phyloP scores from a whole-genome alignment of 2,329 filamentous ascomycete species.

The Zymoseptoria pseudotritici region DNA sequence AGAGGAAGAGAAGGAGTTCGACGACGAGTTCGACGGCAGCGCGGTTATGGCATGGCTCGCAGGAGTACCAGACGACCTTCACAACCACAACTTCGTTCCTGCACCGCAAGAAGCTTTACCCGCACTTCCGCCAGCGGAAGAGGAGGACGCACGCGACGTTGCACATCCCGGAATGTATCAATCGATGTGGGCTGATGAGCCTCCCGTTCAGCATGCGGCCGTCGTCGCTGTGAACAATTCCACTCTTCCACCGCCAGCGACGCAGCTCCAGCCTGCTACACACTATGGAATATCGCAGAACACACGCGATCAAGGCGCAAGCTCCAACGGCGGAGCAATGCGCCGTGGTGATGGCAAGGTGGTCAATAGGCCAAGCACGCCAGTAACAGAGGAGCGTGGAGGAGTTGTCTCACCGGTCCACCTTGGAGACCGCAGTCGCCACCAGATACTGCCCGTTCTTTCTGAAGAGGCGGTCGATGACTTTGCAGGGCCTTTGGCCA shows the following conservation, averaged over 20 bases:
- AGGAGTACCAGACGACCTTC: neutral
- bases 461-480: too few species aligned
- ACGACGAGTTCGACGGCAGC: neutral
- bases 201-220: neutral
- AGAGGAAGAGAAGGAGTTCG: neutral
- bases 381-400: too few species aligned
- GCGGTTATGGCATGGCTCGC: neutral
- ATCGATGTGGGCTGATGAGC: neutral
- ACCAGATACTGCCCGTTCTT: too few species aligned
- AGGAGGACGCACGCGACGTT: neutral
- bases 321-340: neutral
- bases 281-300: neutral
- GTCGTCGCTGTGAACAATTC: neutral
- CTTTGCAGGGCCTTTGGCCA: too few species aligned
- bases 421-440: too few species aligned
- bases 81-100: neutral
- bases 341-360: neutral
- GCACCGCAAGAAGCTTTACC: neutral
- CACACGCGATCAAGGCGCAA: neutral
- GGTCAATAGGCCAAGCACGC: neutral
- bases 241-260: neutral
- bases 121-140: neutral
- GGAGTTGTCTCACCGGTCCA: too few species aligned
- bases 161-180: neutral
- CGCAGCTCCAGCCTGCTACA: neutral